Evolutionary conservation across 2,329 filamentous ascomycete species (phyloP).

Genomic region (Incumbomyces delicatus): DNA sequence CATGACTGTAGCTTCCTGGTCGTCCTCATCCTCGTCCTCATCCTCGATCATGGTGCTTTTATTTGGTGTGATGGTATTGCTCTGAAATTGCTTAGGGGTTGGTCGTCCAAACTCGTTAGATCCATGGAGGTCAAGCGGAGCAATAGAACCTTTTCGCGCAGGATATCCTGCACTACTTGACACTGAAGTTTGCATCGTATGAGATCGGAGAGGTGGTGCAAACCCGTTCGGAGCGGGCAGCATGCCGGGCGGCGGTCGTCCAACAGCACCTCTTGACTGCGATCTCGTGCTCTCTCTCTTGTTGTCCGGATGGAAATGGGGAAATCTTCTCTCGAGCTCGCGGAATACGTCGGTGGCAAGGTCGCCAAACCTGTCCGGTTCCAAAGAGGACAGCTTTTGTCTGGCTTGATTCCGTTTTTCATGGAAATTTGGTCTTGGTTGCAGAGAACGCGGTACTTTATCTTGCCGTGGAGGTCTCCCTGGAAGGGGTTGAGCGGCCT

Average conservation of each 20-base stretch:
- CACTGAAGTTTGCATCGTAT: conserved; percentile 11
- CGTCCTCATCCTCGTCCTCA: conserved; percentile 70
- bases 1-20: conserved; percentile 44
- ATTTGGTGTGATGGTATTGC: conserved; percentile 92
- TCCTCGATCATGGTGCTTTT: conserved; percentile 98
- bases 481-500: conserved; percentile 47
- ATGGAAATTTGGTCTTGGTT: conserved; percentile 84
- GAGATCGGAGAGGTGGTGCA: conserved; percentile 20
- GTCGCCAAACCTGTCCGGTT: conserved; percentile 77
- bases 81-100: conserved; percentile 80
- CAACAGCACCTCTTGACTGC: conserved; percentile 48
- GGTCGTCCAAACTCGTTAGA: conserved; percentile 61
- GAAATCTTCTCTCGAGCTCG: conserved; percentile 84
- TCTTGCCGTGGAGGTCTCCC: conserved; percentile 31
- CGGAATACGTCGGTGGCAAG: conserved; percentile 93
- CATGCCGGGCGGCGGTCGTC: conserved; percentile 45
- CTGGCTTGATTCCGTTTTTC: conserved; percentile 97
- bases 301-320: conserved; percentile 65
- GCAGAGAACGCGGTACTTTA: conserved; percentile 58
- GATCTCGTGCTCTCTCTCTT: conserved; percentile 58
- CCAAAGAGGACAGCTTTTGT: conserved; percentile 84
- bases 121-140: conserved; percentile 10
- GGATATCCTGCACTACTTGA: conserved; percentile 26
- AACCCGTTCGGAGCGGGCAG: conserved; percentile 37
- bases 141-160: conserved; percentile 29